Evolutionary conservation across 2,329 filamentous ascomycete species (phyloP).

Genomic region (Ascochyta lentis): DNA sequence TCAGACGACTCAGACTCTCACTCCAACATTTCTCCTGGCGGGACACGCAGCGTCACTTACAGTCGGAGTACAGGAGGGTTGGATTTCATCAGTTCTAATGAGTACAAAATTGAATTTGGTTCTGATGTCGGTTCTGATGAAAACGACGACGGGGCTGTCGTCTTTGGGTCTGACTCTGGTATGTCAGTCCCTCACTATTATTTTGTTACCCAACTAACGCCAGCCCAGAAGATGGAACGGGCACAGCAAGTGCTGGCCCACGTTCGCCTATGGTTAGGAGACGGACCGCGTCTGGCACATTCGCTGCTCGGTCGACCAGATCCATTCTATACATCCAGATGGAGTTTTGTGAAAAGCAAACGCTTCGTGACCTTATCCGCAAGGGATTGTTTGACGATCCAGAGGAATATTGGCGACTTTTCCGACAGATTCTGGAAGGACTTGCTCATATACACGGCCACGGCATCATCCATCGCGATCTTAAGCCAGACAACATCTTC

Average conservation of each 20-base stretch:
- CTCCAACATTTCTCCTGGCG: constrained; percentile 35
- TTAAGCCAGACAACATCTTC: constrained; percentile 98
- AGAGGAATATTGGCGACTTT: constrained; percentile 85
- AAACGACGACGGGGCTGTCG: constrained; percentile 39
- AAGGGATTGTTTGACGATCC: constrained; percentile 75
- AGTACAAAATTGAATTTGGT: constrained; percentile 79
- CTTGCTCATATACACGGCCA: constrained; percentile 87
- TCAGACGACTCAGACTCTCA: constrained; percentile 34
- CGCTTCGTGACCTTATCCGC: constrained; percentile 84
- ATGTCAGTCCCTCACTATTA: constrained; percentile 4
- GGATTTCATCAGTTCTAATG: constrained; percentile 91
- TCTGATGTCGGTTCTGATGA: constrained; percentile 60
- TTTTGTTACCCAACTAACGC: constrained; percentile 15
- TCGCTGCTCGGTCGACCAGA: constrained; percentile 60
- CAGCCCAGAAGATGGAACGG: constrained; percentile 55
- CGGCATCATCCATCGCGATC: constrained; percentile 91
- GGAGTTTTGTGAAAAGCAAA: constrained; percentile 97
- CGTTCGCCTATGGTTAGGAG: constrained; percentile 45
- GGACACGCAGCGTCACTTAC: constrained; percentile 60
- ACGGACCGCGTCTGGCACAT: constrained; percentile 55
- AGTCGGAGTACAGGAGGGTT: constrained; percentile 75
- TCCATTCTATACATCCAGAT: constrained; percentile 96
- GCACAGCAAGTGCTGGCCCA: constrained; percentile 38
- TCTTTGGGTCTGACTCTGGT: constrained; percentile 50
- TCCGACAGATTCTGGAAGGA: constrained; percentile 89